Conservation (phyloP, 805 yeast species). For the Naumovozyma baii region DNA sequence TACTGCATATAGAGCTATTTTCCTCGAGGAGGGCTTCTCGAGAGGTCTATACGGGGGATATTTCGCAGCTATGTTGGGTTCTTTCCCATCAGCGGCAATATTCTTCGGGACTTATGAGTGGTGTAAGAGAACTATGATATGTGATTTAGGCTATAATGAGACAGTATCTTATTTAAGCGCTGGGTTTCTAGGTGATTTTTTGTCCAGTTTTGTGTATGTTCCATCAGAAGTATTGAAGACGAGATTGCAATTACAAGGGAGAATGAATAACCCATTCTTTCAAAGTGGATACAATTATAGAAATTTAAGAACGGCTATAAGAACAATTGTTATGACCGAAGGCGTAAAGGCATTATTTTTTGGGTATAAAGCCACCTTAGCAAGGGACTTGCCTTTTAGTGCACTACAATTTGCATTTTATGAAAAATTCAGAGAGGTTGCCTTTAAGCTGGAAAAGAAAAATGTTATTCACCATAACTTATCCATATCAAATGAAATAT, state of each 20-base stretch:
- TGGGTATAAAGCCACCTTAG: constrained; percentile 90
- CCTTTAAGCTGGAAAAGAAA: constrained; percentile 34
- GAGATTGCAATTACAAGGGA: constrained; percentile 85
- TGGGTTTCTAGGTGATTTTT: constrained; percentile 90
- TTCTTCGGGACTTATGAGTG: constrained; percentile 87
- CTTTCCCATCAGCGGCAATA: constrained; percentile 89
- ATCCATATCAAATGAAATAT: constrained; percentile 52
- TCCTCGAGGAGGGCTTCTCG: constrained; percentile 71
- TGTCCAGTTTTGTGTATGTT: constrained; percentile 79
- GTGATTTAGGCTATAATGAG: constrained; percentile 58
- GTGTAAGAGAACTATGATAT: constrained; percentile 61
- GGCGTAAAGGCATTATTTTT: constrained; percentile 69
- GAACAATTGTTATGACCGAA: constrained; percentile 54
- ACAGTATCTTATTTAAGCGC: constrained; percentile 72
- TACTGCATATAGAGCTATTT: constrained; percentile 66
- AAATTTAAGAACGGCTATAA: constrained; percentile 62
- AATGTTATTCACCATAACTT: constrained; percentile 36
- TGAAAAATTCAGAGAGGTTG: constrained; percentile 64
- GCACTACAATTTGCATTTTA: constrained; percentile 94
- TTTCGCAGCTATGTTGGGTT: constrained; percentile 83
- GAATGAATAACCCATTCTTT: constrained; percentile 68
- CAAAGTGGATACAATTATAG: constrained; percentile 78
- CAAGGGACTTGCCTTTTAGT: constrained; percentile 89
- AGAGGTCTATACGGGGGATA: constrained; percentile 90
- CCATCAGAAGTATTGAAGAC: constrained; percentile 94